Evolutionary conservation across 768 basidiomycete genomes (phyloP), one percentile per base, ranked within the genome.

Genomic region (Dacryopinax primogenitus): DNA sequence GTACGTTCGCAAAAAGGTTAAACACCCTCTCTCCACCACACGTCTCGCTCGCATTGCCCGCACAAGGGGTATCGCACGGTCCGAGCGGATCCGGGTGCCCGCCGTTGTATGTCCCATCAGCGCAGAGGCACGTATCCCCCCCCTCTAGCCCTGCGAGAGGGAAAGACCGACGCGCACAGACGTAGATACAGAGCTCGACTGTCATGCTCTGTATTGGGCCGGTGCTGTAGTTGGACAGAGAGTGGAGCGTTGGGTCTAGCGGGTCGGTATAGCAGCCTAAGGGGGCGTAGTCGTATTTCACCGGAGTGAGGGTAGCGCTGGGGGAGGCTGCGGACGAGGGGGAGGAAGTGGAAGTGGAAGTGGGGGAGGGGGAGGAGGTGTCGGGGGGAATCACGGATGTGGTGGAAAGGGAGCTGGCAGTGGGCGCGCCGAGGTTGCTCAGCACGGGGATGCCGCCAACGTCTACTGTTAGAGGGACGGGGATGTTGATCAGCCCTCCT

Each of bases 71-170:
- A 30, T 58, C 30, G 51, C 51, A 58, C 51, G 51, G 51, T 30
- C 51, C 51, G 7, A 30, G 3, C 51, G 51, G 51, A 18, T 58
- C 51, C 3, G 51, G 51, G 51, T 58, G 51, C 4, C 51, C 51
- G 51, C 51, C 51, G 21, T 58, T 28, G 51, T 58, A 58, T 21
- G 51, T 58, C 26, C 51, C 51, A 32, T 58, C 51, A 18, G 51
- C 51, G 51, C 51, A 58, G 51, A 28, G 32, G 51, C 51, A 58
- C 26, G 51, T 58, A 18, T 58, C 30, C 3, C 51, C 51, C 4
- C 26, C 23, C 51, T 58, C 51, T 30, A 58, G 26, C 3, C 51
- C 51, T 2, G 51, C 51, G 51, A 58, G 51, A 6, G 51, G 51
- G 13, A 58, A 18, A 11, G 26, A 23, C 3, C 4, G 51, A 9